Conservation (phyloP, 2,329 filamentous ascomycete species). For the Cladobotryum mycophilum region DNA sequence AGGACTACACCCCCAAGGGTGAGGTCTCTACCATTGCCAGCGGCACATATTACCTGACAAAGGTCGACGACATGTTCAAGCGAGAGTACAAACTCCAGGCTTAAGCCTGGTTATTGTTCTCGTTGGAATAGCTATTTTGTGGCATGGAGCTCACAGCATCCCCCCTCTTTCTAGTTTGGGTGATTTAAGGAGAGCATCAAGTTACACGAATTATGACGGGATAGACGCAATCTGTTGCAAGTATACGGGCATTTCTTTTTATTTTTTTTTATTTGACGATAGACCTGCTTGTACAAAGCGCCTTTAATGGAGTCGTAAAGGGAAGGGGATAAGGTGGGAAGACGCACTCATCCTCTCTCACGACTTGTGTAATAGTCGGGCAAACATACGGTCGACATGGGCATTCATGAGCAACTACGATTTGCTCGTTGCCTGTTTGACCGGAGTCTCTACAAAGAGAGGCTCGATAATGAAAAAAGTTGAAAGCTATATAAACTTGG, state of each 20-base stretch:
- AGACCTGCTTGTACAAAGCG: constrained; percentile 7
- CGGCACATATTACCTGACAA: constrained; percentile 72
- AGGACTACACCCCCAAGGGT: constrained; percentile 67
- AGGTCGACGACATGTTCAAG: constrained; percentile 82
- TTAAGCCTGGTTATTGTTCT: constrained; percentile 33
- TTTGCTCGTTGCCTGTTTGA: background rate
- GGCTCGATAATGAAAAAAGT: too few species aligned
- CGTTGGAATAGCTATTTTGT: constrained; percentile 10
- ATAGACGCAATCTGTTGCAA: constrained; percentile 10
- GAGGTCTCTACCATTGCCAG: constrained; percentile 57
- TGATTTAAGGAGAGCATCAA: constrained; percentile 1
- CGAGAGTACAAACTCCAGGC: constrained; percentile 71
- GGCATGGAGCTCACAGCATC: constrained; percentile 6
- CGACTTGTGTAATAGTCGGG: constrained; percentile 12
- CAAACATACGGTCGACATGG: background rate
- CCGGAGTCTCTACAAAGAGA: background rate
- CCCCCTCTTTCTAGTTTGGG: constrained; percentile 1
- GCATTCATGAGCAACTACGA: background rate
- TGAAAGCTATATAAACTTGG: too few species aligned
- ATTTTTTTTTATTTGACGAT: constrained; percentile 8
- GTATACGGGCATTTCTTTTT: constrained; percentile 1
- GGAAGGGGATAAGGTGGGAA: background rate
- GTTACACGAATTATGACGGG: constrained; percentile 9
- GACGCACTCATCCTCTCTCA: background rate
- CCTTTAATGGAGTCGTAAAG: constrained; percentile 11